phyloP scores from a whole-genome alignment of 2,329 filamentous ascomycete species.

The Arthrinium puccinioides region DNA sequence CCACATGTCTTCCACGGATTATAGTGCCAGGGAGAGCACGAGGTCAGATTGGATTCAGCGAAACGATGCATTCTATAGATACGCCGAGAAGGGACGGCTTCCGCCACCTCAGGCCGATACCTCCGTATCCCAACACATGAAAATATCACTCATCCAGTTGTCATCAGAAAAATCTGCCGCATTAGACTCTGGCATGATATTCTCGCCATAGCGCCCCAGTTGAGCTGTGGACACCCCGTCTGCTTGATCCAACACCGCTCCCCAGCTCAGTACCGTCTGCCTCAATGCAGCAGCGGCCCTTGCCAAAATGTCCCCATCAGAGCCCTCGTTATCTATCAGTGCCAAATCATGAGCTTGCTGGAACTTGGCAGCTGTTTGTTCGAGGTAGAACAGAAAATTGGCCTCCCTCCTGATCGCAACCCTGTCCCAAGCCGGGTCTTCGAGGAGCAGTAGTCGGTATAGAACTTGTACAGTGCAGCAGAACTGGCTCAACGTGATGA shows the following conservation, averaged over 20 bases:
- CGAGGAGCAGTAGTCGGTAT: slow-evolving; percentile 18
- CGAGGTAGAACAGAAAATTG: slow-evolving; percentile 14
- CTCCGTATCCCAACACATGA: slow-evolving; percentile 6
- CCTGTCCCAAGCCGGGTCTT: slow-evolving; percentile 20
- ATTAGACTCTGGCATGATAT: slow-evolving; percentile 2
- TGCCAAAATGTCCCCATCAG: slow-evolving; percentile 1
- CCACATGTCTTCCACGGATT: no score
- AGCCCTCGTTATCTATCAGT: slow-evolving; percentile 10
- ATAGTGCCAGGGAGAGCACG: no score
- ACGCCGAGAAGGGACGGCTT: no score
- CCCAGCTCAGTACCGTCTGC: slow-evolving; percentile 2
- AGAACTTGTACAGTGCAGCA: slow-evolving; percentile 17
- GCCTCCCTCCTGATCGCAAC: slow-evolving; percentile 8
- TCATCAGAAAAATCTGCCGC: slow-evolving; percentile 7
- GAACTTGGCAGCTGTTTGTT: slow-evolving; percentile 11
- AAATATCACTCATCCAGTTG: slow-evolving; percentile 6
- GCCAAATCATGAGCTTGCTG: slow-evolving; percentile 10
- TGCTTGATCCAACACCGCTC: slow-evolving; percentile 1
- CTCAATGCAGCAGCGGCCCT: slow-evolving; percentile 1
- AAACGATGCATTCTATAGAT: no score
- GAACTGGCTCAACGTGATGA: slow-evolving; percentile 17
- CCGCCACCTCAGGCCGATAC: no score
- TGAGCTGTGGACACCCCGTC: no score
- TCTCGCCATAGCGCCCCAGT: no score
- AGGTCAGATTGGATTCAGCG: no score